A percentile compares a stretch with the other conserved stretches of the same genome.
phyloP scores from a whole-genome alignment of 345 rosid genomes.

The Moricandia moricandioides region DNA sequence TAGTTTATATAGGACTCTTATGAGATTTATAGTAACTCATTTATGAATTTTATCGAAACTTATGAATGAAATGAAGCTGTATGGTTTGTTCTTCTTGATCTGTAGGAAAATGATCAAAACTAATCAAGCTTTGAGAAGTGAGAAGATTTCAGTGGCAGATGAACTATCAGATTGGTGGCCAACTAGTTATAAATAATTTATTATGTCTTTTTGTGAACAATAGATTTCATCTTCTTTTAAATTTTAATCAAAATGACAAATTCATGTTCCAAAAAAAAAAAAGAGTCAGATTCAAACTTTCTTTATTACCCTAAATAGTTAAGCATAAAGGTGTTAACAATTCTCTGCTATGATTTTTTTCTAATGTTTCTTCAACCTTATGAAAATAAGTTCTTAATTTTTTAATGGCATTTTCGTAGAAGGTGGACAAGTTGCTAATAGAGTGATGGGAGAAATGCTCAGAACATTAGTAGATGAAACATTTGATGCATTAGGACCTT shows the following conservation, averaged over 20 bases:
- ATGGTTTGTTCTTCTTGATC: not conserved
- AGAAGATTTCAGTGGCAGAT: not conserved
- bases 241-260: not conserved
- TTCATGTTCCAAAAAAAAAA: too few species aligned
- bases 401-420: not conserved
- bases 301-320: not conserved
- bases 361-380: not conserved
- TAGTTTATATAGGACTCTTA: not conserved
- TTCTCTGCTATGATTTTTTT: not conserved
- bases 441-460: not conserved
- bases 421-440: not conserved
- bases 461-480: not conserved
- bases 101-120: not conserved
- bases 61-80: not conserved
- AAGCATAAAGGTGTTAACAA: not conserved
- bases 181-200: not conserved
- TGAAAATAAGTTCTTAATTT: not conserved
- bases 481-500: not conserved
- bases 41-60: not conserved
- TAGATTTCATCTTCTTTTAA: not conserved
- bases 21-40: not conserved
- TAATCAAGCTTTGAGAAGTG: conserved; percentile 1
- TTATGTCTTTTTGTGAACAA: not conserved
- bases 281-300: not conserved
- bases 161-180: not conserved